These are phyloP conservation scores for Aspergillus tamarii DNA, from an alignment of 2,329 filamentous ascomycete genomes.

Conservation along the genomic window DNA sequence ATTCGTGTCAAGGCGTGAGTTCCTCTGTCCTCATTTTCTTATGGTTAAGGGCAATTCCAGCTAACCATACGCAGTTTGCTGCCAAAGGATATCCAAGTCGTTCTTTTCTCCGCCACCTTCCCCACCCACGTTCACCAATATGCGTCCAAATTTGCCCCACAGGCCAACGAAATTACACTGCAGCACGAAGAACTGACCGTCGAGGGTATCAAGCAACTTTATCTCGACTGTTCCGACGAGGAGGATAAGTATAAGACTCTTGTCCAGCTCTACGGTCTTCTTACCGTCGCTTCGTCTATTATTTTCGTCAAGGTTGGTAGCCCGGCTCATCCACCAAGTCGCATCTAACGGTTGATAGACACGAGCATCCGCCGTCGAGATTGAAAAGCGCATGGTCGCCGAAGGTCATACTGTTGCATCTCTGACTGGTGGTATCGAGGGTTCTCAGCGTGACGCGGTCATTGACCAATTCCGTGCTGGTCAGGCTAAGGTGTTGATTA, in stretches of 20 bases:
- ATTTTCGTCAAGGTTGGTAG: slow-evolving; percentile 85
- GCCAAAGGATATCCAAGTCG: slow-evolving; percentile 75
- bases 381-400: slow-evolving; percentile 80
- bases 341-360: slow-evolving; percentile 58
- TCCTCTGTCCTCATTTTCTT: background rate
- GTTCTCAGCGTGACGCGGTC: slow-evolving; percentile 77
- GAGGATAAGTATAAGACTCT: slow-evolving; percentile 84
- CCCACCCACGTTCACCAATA: slow-evolving; percentile 84
- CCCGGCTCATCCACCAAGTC: background rate
- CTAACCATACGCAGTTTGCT: slow-evolving; percentile 61
- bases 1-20: slow-evolving; percentile 81
- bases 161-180: slow-evolving; percentile 83
- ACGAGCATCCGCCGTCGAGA: slow-evolving; percentile 80
- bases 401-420: slow-evolving; percentile 93
- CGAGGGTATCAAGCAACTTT: slow-evolving; percentile 96
- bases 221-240: slow-evolving; percentile 86
- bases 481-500: slow-evolving; percentile 92
- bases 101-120: slow-evolving; percentile 95
- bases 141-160: slow-evolving; percentile 80
- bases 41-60: background rate
- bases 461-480: slow-evolving; percentile 86
- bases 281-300: slow-evolving; percentile 96
- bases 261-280: slow-evolving; percentile 90
- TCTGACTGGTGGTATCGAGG: slow-evolving; percentile 86
- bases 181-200: slow-evolving; percentile 92